phyloP scores from a whole-genome alignment of 2,329 filamentous ascomycete genomes.

The Aspergillus ochraceus region DNA sequence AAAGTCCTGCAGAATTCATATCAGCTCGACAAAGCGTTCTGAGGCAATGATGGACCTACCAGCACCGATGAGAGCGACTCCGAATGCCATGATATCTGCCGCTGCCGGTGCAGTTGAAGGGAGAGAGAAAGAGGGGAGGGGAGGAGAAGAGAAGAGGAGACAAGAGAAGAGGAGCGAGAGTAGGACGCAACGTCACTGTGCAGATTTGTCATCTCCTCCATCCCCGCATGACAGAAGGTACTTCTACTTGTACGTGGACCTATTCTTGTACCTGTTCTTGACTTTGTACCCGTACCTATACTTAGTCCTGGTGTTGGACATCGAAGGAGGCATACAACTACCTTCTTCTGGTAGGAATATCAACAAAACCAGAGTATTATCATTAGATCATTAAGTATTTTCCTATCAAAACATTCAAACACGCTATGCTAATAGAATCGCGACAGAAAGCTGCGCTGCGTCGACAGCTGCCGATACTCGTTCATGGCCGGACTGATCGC shows the following conservation, averaged over 20 bases:
- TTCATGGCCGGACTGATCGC: conserved; percentile 33
- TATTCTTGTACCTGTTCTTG: no score
- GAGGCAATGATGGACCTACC: neutral
- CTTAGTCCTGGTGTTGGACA: no score
- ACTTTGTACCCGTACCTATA: no score
- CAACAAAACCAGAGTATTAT: neutral
- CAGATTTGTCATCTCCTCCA: neutral
- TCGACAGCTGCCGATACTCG: conserved; percentile 35
- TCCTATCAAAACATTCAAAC: neutral
- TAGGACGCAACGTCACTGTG: neutral
- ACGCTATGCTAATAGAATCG: conserved; percentile 27
- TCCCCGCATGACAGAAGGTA: no score
- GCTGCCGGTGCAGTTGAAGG: neutral
- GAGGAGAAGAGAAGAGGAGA: neutral
- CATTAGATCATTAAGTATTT: neutral
- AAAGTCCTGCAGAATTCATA: neutral
- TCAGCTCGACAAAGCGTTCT: neutral
- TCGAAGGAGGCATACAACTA: no score
- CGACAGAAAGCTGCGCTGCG: conserved; percentile 25
- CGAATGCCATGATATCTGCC: neutral
- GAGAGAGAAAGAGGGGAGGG: neutral
- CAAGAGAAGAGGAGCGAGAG: neutral
- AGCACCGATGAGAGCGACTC: conserved; percentile 1
- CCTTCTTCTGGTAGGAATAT: no score
- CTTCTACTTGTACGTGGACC: no score